Conservation (phyloP, 257 asterid species). For the Salvia rosmarinus region DNA sequence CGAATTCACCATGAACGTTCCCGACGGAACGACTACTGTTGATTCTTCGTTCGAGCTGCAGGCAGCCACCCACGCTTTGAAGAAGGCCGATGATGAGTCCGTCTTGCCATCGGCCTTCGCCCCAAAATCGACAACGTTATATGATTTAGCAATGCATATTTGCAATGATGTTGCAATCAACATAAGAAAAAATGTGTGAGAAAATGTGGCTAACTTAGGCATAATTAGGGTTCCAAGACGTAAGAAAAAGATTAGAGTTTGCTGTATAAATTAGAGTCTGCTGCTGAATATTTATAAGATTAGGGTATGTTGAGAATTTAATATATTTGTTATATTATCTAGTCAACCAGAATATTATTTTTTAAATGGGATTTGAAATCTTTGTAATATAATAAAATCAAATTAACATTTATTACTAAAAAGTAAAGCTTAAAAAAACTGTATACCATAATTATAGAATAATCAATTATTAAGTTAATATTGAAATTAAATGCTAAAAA, state of each 20-base stretch:
- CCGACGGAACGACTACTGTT: not conserved
- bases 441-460: no score
- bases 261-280: not conserved
- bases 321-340: no score
- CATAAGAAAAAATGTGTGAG: not conserved
- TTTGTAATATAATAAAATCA: no score
- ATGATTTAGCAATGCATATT: not conserved
- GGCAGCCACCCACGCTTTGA: not conserved
- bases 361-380: no score
- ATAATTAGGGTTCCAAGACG: not conserved
- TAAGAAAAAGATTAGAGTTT: not conserved
- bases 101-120: not conserved
- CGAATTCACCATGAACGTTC: not conserved
- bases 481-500: no score
- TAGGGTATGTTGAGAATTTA: no score
- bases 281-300: not conserved
- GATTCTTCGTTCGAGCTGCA: not conserved
- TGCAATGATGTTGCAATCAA: not conserved
- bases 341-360: no score
- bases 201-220: not conserved
- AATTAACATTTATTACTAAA: no score
- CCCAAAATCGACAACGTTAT: not conserved
- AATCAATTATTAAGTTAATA: no score
- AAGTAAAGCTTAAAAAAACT: no score
- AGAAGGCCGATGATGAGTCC: not conserved